Evolutionary conservation across 2,329 filamentous ascomycete genomes (phyloP).

Genomic region (Hymenoscyphus repandus): DNA sequence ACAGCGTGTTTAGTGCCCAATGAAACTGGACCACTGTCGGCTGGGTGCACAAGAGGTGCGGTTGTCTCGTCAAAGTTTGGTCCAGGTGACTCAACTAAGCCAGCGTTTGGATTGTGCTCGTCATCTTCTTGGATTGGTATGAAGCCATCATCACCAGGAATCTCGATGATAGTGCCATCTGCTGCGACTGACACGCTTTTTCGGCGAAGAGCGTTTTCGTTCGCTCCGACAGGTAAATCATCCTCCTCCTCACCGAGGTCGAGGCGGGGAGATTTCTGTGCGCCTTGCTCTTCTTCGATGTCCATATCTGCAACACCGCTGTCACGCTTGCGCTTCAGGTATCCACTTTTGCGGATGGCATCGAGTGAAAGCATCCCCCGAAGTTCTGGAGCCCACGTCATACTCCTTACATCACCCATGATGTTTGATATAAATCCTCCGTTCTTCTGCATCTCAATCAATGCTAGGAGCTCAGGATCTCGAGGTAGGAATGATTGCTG

Average conservation of each 20-base stretch:
- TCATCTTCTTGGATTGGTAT: conserved; percentile 41
- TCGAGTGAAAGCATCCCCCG: conserved; percentile 88
- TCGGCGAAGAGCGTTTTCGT: conserved; percentile 45
- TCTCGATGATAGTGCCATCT: conserved; percentile 60
- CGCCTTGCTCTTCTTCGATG: conserved; percentile 52
- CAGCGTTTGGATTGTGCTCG: conserved; percentile 40
- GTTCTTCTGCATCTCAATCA: conserved; percentile 88
- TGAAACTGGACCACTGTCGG: conserved; percentile 81
- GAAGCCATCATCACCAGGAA: conserved; percentile 51
- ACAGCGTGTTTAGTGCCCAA: conserved; percentile 93
- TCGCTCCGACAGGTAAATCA: conserved; percentile 37
- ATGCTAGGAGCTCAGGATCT: conserved; percentile 77
- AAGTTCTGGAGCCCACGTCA: conserved; percentile 86
- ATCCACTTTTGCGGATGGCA: conserved; percentile 67
- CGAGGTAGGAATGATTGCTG: conserved; percentile 77
- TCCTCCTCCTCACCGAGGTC: conserved; percentile 63
- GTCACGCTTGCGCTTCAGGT: conserved; percentile 91
- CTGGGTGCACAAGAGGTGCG: conserved; percentile 69
- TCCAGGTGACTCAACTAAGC: conserved; percentile 37
- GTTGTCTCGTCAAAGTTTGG: conserved; percentile 76
- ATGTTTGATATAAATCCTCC: conserved; percentile 86
- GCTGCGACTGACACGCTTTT: conserved; percentile 37
- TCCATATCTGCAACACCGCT: conserved; percentile 79
- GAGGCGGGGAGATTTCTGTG: conserved; percentile 60
- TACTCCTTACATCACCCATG: conserved; percentile 72